These are phyloP conservation scores for Puccinia coronata DNA, from an alignment of 1,284 basidiomycete species.

Conservation along the genomic window DNA sequence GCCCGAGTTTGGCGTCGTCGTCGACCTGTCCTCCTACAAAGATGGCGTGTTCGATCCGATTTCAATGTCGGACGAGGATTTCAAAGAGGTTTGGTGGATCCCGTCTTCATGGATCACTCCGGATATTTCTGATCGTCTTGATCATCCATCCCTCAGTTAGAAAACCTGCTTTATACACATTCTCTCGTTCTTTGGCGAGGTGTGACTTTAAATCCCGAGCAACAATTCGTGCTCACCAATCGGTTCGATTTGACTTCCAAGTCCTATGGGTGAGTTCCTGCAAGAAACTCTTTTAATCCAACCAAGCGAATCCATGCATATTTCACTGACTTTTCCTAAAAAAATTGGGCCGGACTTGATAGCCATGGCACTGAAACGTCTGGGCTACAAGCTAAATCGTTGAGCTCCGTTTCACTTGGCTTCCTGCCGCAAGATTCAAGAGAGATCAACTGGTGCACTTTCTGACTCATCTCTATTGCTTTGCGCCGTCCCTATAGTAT, in stretches of 20 bases:
- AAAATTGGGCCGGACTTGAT: conserved; percentile 50
- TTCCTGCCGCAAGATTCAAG: background rate
- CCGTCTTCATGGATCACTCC: background rate
- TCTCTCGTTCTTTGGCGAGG: conserved; percentile 56
- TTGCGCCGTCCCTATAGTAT: conserved; percentile 49
- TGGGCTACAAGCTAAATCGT: conserved; percentile 46
- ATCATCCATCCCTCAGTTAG: conserved; percentile 48
- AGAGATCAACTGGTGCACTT: background rate
- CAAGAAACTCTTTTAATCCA: background rate
- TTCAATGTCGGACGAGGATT: conserved; percentile 18
- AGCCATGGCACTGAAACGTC: conserved; percentile 55
- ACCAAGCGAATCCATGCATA: conserved; percentile 42
- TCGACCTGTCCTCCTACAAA: conserved; percentile 18
- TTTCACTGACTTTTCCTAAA: background rate
- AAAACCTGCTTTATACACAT: conserved; percentile 57
- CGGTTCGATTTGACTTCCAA: conserved; percentile 51
- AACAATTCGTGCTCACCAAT: conserved; percentile 55
- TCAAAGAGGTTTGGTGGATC: conserved; percentile 9
- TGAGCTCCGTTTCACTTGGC: background rate
- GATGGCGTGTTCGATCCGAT: conserved; percentile 27
- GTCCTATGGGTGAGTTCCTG: conserved; percentile 14
- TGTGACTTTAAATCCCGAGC: conserved; percentile 54
- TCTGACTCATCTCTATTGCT: background rate
- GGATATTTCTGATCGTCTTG: background rate
- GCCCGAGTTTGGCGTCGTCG: conserved; percentile 39